Evolutionary conservation across 495 filamentous ascomycete species (phyloP).

Genomic region (Penicillium salamii): DNA sequence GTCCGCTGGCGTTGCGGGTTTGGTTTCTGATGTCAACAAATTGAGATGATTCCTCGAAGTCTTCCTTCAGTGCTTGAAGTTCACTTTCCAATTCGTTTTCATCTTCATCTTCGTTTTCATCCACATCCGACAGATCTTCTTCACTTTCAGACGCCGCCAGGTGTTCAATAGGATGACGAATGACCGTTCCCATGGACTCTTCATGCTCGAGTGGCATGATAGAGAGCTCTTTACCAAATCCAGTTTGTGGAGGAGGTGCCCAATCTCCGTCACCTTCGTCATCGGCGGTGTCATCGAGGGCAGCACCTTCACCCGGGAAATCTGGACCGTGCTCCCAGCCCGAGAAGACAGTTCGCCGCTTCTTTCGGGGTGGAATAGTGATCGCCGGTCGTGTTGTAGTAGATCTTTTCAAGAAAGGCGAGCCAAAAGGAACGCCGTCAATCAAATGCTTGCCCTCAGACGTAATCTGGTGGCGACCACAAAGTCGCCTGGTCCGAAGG

Average conservation of each 20-base stretch:
- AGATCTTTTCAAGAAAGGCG: slow-evolving; percentile 58
- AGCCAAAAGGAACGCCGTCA: slow-evolving; percentile 87
- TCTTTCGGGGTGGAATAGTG: slow-evolving; percentile 74
- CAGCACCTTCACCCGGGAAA: slow-evolving; percentile 3
- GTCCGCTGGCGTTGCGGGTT: slow-evolving; percentile 2
- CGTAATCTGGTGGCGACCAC: slow-evolving; percentile 82
- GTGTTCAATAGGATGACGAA: slow-evolving; percentile 34
- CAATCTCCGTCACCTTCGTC: slow-evolving; percentile 41
- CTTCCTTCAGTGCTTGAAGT: slow-evolving; percentile 41
- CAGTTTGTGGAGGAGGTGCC: slow-evolving; percentile 23
- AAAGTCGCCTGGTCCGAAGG: slow-evolving; percentile 67
- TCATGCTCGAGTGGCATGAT: slow-evolving; percentile 27
- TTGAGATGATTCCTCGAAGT: slow-evolving; percentile 33
- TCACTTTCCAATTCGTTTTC: slow-evolving; percentile 39
- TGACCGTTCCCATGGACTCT: slow-evolving; percentile 39
- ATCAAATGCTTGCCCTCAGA: slow-evolving; percentile 76
- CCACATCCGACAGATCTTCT: slow-evolving; percentile 32
- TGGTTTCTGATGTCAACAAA: slow-evolving; percentile 21
- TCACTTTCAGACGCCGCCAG: slow-evolving; percentile 36
- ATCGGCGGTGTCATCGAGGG: slow-evolving; percentile 17
- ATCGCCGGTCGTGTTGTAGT: slow-evolving; percentile 61
- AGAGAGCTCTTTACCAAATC: slow-evolving; percentile 26
- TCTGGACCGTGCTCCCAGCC: slow-evolving; percentile 28
- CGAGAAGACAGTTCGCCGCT: slow-evolving; percentile 50
- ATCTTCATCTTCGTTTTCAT: slow-evolving; percentile 31